These are phyloP conservation scores for Microcyclosporella mali DNA, from an alignment of 2,329 filamentous ascomycete species.

Conservation along the genomic window DNA sequence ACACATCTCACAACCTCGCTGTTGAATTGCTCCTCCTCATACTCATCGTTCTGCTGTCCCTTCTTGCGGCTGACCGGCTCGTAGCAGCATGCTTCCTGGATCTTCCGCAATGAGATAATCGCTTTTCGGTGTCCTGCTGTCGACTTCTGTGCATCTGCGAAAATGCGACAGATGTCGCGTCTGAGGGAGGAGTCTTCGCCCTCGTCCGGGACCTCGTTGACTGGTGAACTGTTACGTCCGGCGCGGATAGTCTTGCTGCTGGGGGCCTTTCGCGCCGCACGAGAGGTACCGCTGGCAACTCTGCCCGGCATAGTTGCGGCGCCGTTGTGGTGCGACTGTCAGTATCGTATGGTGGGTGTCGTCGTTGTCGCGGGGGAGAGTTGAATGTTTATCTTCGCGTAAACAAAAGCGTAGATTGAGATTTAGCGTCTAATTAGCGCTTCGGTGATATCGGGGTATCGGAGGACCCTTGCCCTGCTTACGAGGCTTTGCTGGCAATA, in stretches of 20 bases:
- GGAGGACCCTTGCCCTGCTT: too few relatives aligned
- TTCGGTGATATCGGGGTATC: too few relatives aligned
- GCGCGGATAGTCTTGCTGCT: slow-evolving; percentile 16
- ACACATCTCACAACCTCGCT: slow-evolving; percentile 77
- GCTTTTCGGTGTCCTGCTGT: slow-evolving; percentile 87
- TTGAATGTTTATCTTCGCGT: slow-evolving; percentile 6
- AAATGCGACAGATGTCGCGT: slow-evolving; percentile 58
- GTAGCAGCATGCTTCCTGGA: slow-evolving; percentile 75
- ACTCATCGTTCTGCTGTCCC: slow-evolving; percentile 54
- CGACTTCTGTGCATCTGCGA: slow-evolving; percentile 67
- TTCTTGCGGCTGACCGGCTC: slow-evolving; percentile 48
- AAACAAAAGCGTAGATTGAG: slow-evolving; percentile 10
- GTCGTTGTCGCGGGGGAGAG: not conserved
- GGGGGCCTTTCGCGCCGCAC: slow-evolving; percentile 15
- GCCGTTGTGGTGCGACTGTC: not conserved
- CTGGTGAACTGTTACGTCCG: slow-evolving; percentile 24
- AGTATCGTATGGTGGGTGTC: not conserved
- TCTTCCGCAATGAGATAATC: slow-evolving; percentile 77
- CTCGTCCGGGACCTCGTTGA: slow-evolving; percentile 59
- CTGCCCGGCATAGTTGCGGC: slow-evolving; percentile 26
- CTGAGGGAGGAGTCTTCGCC: slow-evolving; percentile 64
- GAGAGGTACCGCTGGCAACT: slow-evolving; percentile 21
- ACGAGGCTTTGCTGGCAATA: too few relatives aligned
- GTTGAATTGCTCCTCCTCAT: slow-evolving; percentile 83
- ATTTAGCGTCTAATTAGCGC: not conserved